Percentiles rank a stretch among this genome's conserved stretches.
These are phyloP conservation scores for Phytopythium ostracodes DNA, from an alignment of 352 stramenopile species.

Conservation along the genomic window DNA sequence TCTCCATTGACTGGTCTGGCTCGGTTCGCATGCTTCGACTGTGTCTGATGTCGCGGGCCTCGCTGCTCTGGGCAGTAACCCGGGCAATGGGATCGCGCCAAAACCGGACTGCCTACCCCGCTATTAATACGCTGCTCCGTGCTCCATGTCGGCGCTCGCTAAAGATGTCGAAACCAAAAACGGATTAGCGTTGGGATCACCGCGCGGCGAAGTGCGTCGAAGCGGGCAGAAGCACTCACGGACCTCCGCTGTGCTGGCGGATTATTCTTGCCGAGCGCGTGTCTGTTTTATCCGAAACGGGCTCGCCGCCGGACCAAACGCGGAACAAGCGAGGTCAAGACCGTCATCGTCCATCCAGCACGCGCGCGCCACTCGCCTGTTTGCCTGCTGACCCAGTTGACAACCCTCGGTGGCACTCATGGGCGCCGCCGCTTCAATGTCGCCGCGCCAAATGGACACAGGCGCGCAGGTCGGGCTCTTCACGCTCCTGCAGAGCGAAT, in stretches of 20 bases:
- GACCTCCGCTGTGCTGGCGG: neutral
- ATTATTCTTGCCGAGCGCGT: neutral
- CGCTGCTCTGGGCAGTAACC: no score
- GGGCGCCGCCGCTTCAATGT: slow-evolving; percentile 38
- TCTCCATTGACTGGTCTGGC: no score
- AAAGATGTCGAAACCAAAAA: slow-evolving; percentile 3
- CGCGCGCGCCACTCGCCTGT: no score
- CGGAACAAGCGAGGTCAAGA: neutral
- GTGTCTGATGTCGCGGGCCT: no score
- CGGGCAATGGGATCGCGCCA: no score
- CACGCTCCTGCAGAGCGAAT: slow-evolving; percentile 51
- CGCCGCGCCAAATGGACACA: slow-evolving; percentile 11
- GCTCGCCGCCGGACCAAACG: neutral
- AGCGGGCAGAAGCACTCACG: neutral
- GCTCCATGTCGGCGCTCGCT: neutral
- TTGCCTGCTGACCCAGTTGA: neutral
- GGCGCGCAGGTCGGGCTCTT: slow-evolving; percentile 46
- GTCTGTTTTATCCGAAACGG: neutral
- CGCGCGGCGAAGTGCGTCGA: neutral
- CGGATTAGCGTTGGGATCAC: neutral
- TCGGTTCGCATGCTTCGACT: no score
- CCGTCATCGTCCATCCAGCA: neutral
- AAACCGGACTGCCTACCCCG: no score
- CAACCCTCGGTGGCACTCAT: slow-evolving; percentile 15
- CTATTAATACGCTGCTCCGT: no score